Percentiles rank a stretch among this genome's conserved stretches.
Evolutionary conservation across 148 eudicot genomes (phyloP).

Genomic region (Chenopodium quinoa): DNA sequence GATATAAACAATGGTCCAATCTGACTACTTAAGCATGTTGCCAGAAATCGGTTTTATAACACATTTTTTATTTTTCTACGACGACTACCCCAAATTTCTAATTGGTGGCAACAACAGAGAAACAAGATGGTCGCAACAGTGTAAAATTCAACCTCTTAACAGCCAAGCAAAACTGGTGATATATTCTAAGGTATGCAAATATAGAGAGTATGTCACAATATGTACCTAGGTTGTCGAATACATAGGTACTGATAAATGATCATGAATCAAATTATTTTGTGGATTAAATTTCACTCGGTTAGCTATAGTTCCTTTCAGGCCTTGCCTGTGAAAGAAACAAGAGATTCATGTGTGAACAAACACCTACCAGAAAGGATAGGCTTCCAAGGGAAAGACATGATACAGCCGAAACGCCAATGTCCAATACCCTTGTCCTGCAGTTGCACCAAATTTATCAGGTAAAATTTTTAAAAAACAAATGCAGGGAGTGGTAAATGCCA

Average conservation of each 20-base stretch:
- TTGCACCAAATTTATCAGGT: constrained; percentile 7
- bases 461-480: background rate
- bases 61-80: too few species aligned
- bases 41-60: too few species aligned
- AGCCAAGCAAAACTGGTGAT: too few species aligned
- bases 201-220: background rate
- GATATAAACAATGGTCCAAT: background rate
- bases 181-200: background rate
- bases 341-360: background rate
- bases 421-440: constrained; percentile 86
- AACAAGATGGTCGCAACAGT: too few species aligned
- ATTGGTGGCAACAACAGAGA: too few species aligned
- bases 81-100: too few species aligned
- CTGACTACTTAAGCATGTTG: too few species aligned
- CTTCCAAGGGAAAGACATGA: constrained; percentile 90
- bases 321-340: background rate
- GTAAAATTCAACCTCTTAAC: too few species aligned
- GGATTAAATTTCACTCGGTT: background rate
- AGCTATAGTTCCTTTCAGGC: background rate
- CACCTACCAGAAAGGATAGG: constrained; percentile 92
- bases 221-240: background rate
- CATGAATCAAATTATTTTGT: background rate
- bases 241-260: background rate
- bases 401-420: constrained; percentile 95
- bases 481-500: background rate